These are phyloP conservation scores for Tricladium varicosporioides DNA, from an alignment of 2,329 filamentous ascomycete genomes.

Conservation along the genomic window DNA sequence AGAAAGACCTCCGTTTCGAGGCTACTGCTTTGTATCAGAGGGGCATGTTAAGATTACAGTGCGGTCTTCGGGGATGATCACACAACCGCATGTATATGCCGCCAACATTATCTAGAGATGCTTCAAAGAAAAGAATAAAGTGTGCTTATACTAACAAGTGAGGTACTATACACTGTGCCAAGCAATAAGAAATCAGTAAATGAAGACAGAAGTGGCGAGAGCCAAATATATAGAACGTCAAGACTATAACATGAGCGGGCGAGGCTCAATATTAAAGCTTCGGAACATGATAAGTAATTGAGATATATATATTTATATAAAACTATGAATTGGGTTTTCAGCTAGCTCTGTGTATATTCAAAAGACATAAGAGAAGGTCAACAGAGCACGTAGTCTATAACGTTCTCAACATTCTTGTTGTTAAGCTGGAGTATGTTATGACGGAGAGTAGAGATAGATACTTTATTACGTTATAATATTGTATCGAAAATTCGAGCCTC, in stretches of 20 bases:
- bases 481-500: neutral
- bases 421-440: neutral
- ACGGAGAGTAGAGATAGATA: neutral
- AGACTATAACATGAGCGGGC: neutral
- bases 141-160: neutral
- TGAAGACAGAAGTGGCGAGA: neutral
- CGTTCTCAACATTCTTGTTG: neutral
- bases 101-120: conserved; percentile 3
- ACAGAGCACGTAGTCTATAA: neutral
- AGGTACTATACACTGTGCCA: neutral
- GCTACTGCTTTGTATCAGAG: conserved; percentile 7
- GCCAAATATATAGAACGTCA: conserved; percentile 5
- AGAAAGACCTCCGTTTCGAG: conserved; percentile 7
- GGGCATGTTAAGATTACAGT: conserved; percentile 8
- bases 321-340: neutral
- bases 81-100: conserved; percentile 4
- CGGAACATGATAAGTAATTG: neutral
- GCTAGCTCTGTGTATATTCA: neutral
- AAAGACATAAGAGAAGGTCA: neutral
- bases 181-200: neutral
- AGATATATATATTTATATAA: neutral
- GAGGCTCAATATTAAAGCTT: neutral
- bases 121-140: conserved; percentile 1
- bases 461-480: neutral
- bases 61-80: conserved; percentile 7